A percentile compares a stretch with the other conserved stretches of the same genome.
These are phyloP conservation scores for Naganishia albida DNA, from an alignment of 1,284 basidiomycete genomes.

Conservation along the genomic window DNA sequence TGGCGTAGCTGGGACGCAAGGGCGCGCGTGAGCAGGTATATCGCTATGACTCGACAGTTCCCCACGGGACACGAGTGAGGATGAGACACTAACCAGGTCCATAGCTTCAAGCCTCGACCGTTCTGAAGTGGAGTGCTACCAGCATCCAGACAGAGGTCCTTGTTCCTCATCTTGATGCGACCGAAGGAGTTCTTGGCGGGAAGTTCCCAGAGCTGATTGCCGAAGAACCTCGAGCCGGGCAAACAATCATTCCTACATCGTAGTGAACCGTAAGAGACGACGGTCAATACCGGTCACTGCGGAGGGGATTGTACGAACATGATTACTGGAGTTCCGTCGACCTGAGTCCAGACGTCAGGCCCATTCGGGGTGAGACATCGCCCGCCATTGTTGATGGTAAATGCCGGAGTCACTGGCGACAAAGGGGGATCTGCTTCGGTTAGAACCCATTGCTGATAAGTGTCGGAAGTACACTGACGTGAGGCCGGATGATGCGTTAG, in stretches of 20 bases:
- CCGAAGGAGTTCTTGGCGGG: conserved; percentile 30
- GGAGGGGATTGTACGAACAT: conserved; percentile 13
- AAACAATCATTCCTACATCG: conserved; percentile 1
- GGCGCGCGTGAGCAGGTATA: neutral
- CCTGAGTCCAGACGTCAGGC: conserved; percentile 11
- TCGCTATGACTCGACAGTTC: too few relatives aligned
- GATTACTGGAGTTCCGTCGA: conserved; percentile 24
- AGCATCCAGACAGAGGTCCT: conserved; percentile 34
- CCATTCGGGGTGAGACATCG: conserved; percentile 15
- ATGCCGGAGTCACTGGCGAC: conserved; percentile 3
- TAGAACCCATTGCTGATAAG: conserved; percentile 11
- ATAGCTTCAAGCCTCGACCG: conserved; percentile 28
- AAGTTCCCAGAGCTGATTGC: conserved; percentile 29
- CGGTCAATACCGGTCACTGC: too few relatives aligned
- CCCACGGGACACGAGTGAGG: too few relatives aligned
- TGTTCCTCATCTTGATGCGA: conserved; percentile 31
- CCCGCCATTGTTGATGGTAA: conserved; percentile 13
- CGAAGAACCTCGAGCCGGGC: neutral
- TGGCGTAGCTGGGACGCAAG: conserved; percentile 8
- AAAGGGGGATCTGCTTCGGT: neutral
- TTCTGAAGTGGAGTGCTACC: conserved; percentile 27
- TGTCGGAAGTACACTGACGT: conserved; percentile 4
- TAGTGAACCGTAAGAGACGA: neutral
- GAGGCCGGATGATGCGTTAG: neutral
- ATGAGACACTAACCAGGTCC: conserved; percentile 29